Evolutionary conservation across 202 grass and related monocot species (phyloP), one percentile per base, ranked within the genome.

Genomic region (Carex arenaria): DNA sequence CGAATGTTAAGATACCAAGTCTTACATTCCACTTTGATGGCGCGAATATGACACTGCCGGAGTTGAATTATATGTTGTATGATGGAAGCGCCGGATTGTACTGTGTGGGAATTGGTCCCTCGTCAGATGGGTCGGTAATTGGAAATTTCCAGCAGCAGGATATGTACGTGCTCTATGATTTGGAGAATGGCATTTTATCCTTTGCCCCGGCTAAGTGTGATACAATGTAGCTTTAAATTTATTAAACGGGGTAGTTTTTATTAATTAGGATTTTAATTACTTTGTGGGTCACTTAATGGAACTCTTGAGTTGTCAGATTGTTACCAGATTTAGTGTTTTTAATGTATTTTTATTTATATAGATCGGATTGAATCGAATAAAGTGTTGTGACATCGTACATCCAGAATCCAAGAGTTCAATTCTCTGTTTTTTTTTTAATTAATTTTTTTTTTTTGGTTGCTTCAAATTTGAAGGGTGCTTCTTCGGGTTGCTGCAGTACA

Each of bases 81-180:
- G 94, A 97, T 65, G 45, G 68, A 3, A 3, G 0, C 78, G 71
- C 85, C 0, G 88, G 89, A 17, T 81, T 79, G 49, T 85, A 94
- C 52, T 97, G 92, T 88, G 82, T 89, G 15, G 92, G 88, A 0
- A 91, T 94, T 40, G 78, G 83, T 4, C 69, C 81, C 22, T 94
- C 92, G 0, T 18, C 3, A 5, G 95, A 88, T 18, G 89, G 93
- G 69, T 87, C 95, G 55, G 85, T 95, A 78, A 87, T 98, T 38
- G 95, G 95, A 56, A 98, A 79, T 85, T 98, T 86, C 81, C 89
- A 91, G 80, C 92, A 98, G 69, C 90, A 92, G 84, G 94, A 94
- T 74, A 64, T 97, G 62, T 89, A 93, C 47, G 78, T 97, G 75
- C 90, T 94, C 51, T 97, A 94, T 83, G 94, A 97, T 91, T 79